Evolutionary conservation across 106 monocot species (phyloP), one percentile per base, ranked within the genome.

Genomic region (Cymbidium sinense): DNA sequence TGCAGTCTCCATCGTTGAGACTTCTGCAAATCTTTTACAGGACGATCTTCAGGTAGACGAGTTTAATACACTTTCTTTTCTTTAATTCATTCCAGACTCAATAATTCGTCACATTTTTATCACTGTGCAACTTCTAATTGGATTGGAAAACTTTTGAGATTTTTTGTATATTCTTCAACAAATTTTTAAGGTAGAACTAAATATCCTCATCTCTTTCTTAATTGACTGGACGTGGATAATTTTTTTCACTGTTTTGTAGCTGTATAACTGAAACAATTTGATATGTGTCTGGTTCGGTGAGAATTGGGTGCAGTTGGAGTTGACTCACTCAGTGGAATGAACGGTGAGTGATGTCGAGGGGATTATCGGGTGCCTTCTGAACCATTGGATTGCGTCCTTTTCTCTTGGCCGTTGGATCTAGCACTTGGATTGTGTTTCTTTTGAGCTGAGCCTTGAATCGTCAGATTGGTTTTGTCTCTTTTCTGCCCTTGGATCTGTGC

Each of bases 1-100:
- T 21, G 87, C 81, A 21, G 61, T 75, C 76, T 76, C 91, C 34
- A 31, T 31, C 5, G 3, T 30, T 51, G 30, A 78, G 20, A 30
- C 85, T 34, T 79, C 75, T 3, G 1, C 0, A 0, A 43, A 2
- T 75, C 50, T 70, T 76, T 33, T 23, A 12, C 84, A 54, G 29
- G 43, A 33, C 7, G 29, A 67, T 55, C 75, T 85, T 52, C 78
- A 85, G 85, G 85, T 85, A 78, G 44, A 74, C 23, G 28, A 29
- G 11, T 34, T 36, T 17, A 19, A 2, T 70, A 4, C 34, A 19
- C 31, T 41, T 31, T n/a, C 18, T 64, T 34, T 23, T 34, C 25
- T 20, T 21, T 34, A 5, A 70, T 18, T 52, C 28, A 41, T 9
- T 41, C 9, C 6, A 9, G 41, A 27, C 25, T 27, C n/a, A 47